A percentile compares a stretch with the other conserved stretches of the same genome.
Evolutionary conservation across 306 rosid genomes (phyloP).

Genomic region (Corylus avellana): DNA sequence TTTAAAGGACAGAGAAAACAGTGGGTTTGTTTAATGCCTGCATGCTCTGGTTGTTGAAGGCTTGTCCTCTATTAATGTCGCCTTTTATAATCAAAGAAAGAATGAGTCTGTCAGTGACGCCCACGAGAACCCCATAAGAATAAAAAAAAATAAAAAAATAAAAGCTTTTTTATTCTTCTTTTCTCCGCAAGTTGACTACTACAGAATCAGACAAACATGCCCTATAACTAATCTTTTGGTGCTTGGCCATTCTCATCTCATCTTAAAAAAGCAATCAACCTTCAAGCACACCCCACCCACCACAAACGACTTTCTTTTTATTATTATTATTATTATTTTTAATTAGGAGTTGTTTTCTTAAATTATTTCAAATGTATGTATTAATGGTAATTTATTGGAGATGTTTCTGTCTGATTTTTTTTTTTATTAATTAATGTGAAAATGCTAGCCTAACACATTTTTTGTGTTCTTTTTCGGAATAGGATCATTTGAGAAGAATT

Average conservation of each 20-base stretch:
- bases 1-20: background rate
- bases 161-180: no score
- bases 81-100: background rate
- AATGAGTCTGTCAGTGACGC: background rate
- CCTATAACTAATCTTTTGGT: background rate
- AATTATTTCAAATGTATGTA: background rate
- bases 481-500: no score
- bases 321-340: no score
- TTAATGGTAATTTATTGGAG: background rate
- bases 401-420: background rate
- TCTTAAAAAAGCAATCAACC: no score
- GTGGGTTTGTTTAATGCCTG: slow-evolving; percentile 12
- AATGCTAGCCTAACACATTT: background rate
- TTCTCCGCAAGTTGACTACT: background rate
- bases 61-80: background rate
- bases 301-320: no score
- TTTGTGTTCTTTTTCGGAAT: background rate
- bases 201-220: background rate
- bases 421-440: background rate
- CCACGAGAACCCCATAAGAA: background rate
- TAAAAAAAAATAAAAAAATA: no score
- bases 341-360: background rate
- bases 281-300: background rate
- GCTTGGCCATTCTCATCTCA: background rate
- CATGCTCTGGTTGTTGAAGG: background rate